Base-by-base conservation (phyloP, 176 grass and related monocot genomes). In the Bothriochloa decipiens region DNA sequence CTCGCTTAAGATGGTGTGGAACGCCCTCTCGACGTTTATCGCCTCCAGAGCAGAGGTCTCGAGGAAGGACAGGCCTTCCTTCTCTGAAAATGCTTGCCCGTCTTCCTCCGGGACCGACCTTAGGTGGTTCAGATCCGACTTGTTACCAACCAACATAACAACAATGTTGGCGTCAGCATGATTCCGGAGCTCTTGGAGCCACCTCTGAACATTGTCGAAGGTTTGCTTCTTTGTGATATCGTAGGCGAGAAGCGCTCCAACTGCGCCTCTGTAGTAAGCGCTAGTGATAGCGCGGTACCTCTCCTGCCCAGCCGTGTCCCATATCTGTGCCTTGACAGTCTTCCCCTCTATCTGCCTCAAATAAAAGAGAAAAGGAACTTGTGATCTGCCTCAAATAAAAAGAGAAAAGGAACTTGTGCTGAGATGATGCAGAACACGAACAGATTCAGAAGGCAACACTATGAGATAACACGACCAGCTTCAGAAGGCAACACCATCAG, bases 261-360 rank as follows among this genome's bases (percentile, higher is more conserved):
- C 92, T 11, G 88, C 86, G 32, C 86, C 83, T 22, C 88, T 79
- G 86, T 91, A 93, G 82, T 91, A 88, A 62, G 91, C 86, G 72
- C 91, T 91, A n/a, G 91, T 93, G 70, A 93, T 93, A 18, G 88
- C 88, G 73, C 91, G 88, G 70, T 91, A 93, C 73, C 91, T 93
- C 75, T 93, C 91, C 72, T 93, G 91, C 29, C 91, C 91, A 63
- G 79, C 91, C 32, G 88, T 93, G 45, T 91, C 91, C 91, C 91
- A 93, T 50, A 93, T 93, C 64, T 93, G 88, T 41, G 86, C 91
- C 71, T 93, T 93, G 79, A 91, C 66, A 53, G 86, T 93, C 80
- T 88, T 93, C 28, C 79, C 92, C 3, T 91, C 86, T 69, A 88
- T 91, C 86, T 91, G 79, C 80, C 20, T 26, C 81, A 76, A 28